Evolutionary conservation across 1,284 basidiomycete species (phyloP).

Genomic region (Xanthoconium separans): DNA sequence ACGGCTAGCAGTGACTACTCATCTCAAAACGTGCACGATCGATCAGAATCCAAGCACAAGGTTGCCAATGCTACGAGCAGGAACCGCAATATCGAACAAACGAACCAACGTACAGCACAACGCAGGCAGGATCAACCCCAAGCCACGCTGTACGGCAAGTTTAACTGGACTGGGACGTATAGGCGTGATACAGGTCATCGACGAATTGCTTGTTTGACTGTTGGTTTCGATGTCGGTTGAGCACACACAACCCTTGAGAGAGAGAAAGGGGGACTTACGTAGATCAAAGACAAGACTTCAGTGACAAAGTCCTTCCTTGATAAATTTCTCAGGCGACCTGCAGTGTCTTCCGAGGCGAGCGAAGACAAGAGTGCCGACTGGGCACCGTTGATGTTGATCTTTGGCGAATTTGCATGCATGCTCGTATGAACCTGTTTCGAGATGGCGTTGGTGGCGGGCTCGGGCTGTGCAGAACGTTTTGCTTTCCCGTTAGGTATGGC

Average conservation of each 20-base stretch:
- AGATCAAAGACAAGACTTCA: slow-evolving; percentile 66
- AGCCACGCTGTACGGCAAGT: neutral
- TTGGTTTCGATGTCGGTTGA: slow-evolving; percentile 2
- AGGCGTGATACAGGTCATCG: slow-evolving; percentile 50
- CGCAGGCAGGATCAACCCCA: neutral
- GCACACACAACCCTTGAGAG: neutral
- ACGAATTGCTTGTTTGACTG: slow-evolving; percentile 53
- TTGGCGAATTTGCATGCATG: slow-evolving; percentile 3
- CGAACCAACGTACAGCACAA: neutral
- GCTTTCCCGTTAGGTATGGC: slow-evolving; percentile 25
- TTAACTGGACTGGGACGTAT: slow-evolving; percentile 34
- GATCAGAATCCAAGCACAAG: slow-evolving; percentile 1
- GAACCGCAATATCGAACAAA: neutral
- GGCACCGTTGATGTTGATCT: slow-evolving; percentile 23
- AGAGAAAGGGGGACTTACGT: slow-evolving; percentile 46
- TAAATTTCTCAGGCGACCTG: slow-evolving; percentile 28
- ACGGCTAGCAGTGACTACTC: slow-evolving; percentile 13
- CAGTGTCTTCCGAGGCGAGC: slow-evolving; percentile 19
- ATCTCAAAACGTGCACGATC: slow-evolving; percentile 9
- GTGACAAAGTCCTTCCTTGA: slow-evolving; percentile 64
- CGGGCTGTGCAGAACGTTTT: slow-evolving; percentile 14
- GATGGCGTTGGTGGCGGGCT: neutral
- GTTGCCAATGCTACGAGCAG: neutral
- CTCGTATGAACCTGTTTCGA: slow-evolving; percentile 9
- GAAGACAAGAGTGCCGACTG: slow-evolving; percentile 33